Conservation (phyloP, 805 yeast species). For the Wickerhamiella slavikovae region DNA sequence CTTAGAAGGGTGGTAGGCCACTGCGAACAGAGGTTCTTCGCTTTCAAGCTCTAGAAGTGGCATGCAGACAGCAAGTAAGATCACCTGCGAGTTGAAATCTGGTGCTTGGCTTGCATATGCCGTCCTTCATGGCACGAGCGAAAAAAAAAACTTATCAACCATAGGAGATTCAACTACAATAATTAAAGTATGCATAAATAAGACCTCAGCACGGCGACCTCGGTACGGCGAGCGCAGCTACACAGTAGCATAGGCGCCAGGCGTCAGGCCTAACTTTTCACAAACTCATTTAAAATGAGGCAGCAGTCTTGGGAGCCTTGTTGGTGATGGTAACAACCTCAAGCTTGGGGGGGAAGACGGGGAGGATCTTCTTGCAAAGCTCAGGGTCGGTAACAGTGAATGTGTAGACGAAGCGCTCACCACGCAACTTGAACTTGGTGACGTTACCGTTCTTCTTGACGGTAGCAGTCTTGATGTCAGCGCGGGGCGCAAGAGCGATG, state of each 20-base stretch:
- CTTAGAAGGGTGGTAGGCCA: slow-evolving; percentile 58
- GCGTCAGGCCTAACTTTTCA: too few relatives aligned
- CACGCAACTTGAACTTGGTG: slow-evolving; percentile 98
- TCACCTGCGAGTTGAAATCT: not conserved
- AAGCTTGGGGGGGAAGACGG: slow-evolving; percentile 75
- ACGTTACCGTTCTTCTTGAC: slow-evolving; percentile 87
- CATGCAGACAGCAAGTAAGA: slow-evolving; percentile 1
- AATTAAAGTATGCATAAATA: too few relatives aligned
- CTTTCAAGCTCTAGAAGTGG: slow-evolving; percentile 13
- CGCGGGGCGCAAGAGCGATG: slow-evolving; percentile 69
- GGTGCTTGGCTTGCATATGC: too few relatives aligned
- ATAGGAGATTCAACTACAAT: too few relatives aligned
- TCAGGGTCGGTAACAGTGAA: slow-evolving; percentile 85
- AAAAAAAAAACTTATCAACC: too few relatives aligned
- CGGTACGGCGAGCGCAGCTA: too few relatives aligned
- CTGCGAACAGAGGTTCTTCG: slow-evolving; percentile 34
- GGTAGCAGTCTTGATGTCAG: slow-evolving; percentile 82
- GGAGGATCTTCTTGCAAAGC: slow-evolving; percentile 94
- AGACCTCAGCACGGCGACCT: too few relatives aligned
- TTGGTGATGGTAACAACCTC: slow-evolving; percentile 11
- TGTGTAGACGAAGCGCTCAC: slow-evolving; percentile 85
- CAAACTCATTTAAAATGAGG: too few relatives aligned
- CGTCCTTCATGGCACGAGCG: too few relatives aligned
- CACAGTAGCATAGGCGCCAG: too few relatives aligned
- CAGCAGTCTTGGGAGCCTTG: slow-evolving; percentile 4